Base-by-base conservation (phyloP, 352 stramenopile genomes). In the Phytophthora gonapodyides region DNA sequence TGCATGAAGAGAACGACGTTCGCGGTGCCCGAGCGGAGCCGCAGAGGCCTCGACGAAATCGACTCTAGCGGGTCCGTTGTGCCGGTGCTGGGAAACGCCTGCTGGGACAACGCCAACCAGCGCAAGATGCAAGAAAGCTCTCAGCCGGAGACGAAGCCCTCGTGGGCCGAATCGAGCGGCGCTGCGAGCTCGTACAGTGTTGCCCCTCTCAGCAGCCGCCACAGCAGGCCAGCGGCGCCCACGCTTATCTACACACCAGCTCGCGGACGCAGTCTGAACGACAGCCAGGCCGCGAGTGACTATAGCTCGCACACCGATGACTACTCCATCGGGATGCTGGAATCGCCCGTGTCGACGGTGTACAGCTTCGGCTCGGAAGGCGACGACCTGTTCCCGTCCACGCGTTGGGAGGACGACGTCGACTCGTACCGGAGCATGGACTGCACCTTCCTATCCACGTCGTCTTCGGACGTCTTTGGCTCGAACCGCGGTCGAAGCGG, bases 281-380 rank as follows among this genome's bases (percentile, higher is more conserved):
- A 65, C 17, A 69, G 40, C 27, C 51, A 57, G 6, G 10, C 43
- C 19, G 30, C 48, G 35, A 75, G 67, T 48, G 62, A 75, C 17
- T 53, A 58, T 44, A 72, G 63, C 40, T 72, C 57, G 1, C 49
- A 75, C 27, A 63, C 67, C 5, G 67, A 75, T 21, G 58, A 75
- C 53, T 72, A 72, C 41, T 72, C 67, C 17, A 75, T 75, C 12
- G 62, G 46, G 3, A 69, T 72, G 24, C 57, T 75, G 4, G 63
- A 75, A 42, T 75, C 67, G 11, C 67, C 67, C 6, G 51, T 64
- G 15, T 75, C 67, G 11, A 68, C 62, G 1, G 67, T 55, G 17
- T 75, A 75, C 40, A 75, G 63, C 31, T 66, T 72, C 35, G 63
- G 50, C 19, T 75, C 63, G 2, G 67, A 75, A 41, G 30, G 40